Conservation (phyloP, 331 rosid genomes). For the Malus hybrid region DNA sequence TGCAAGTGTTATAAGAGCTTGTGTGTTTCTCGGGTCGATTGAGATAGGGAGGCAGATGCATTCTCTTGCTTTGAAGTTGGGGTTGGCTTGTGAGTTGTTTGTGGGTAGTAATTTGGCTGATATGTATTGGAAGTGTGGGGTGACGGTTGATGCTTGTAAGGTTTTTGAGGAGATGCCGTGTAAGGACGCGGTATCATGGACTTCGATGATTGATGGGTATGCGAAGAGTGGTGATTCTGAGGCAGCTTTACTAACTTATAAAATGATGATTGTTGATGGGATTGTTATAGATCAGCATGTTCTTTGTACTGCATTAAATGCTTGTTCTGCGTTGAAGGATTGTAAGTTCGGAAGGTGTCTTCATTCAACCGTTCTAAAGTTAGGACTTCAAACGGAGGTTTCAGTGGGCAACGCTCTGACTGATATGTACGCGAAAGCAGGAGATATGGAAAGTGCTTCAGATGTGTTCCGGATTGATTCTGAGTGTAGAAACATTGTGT, state of each 20-base stretch:
- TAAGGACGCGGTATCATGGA: constrained; percentile 29
- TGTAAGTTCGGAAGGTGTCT: constrained; percentile 15
- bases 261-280: constrained; percentile 18
- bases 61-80: constrained; percentile 22
- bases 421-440: constrained; percentile 24
- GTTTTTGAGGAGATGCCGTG: constrained; percentile 23
- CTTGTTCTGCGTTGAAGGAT: constrained; percentile 14
- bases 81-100: constrained; percentile 7
- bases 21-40: constrained; percentile 19
- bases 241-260: constrained; percentile 16
- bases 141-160: constrained; percentile 23
- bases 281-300: constrained; percentile 21
- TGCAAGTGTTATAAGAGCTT: constrained; percentile 19
- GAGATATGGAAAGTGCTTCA: constrained; percentile 28
- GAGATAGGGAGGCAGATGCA: constrained; percentile 24
- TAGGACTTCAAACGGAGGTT: constrained; percentile 18
- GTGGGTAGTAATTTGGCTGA: constrained; percentile 32
- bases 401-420: constrained; percentile 19
- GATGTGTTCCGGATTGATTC: constrained; percentile 6
- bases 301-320: constrained; percentile 19
- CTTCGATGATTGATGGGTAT: constrained; percentile 31
- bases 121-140: constrained; percentile 25
- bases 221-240: constrained; percentile 26
- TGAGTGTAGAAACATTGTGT: constrained; percentile 16
- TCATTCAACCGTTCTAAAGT: constrained; percentile 22